Evolutionary conservation across 768 basidiomycete species (phyloP), one percentile per base, ranked within the genome.

Genomic region (Cystoderma amianthinum): DNA sequence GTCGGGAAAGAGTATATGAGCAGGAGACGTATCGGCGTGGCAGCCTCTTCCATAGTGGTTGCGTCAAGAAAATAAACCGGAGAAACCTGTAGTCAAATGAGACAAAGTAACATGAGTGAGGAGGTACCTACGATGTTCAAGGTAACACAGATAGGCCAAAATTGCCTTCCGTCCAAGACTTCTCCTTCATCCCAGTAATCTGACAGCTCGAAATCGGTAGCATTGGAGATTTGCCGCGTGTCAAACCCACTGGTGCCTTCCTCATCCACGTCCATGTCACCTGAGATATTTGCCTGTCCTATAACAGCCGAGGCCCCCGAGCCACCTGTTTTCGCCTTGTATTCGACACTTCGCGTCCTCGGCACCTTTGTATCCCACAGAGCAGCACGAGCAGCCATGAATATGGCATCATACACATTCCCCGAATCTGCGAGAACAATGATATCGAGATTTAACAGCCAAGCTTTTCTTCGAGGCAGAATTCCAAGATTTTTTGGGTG

Each of bases 161-260:
- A 49, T 2, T 84, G 76, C 45, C 78, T 65, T 2, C 80, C 80
- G 28, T 65, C 70, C 20, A 91, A 53, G 13, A 67, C 58, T 43
- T 80, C 82, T 0, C 91, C 91, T 47, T 88, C 86, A 51, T 89
- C 89, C 86, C 87, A 90, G 46, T 82, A 86, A 56, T 94, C 90
- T 9, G 80, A 72, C 16, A 93, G 69, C 61, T 94, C 91, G 49
- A 93, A 93, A 58, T 94, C 91, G 6, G 78, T 76, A 9, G 80
- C 84, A 6, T 59, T 59, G 17, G 55, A 57, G 25, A 65, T 58
- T 23, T 70, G 59, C 7, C 77, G 66, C 12, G 79, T 83, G 48
- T 79, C 78, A 30, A 86, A 74, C 2, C 77, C 71, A 47, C 80
- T 80, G 28, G 64, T 54, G 13, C 57, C 51, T 20, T 61, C 62